These are phyloP conservation scores for Circinella minor DNA, from an alignment of 371 early-diverging fungal species.

Conservation along the genomic window DNA sequence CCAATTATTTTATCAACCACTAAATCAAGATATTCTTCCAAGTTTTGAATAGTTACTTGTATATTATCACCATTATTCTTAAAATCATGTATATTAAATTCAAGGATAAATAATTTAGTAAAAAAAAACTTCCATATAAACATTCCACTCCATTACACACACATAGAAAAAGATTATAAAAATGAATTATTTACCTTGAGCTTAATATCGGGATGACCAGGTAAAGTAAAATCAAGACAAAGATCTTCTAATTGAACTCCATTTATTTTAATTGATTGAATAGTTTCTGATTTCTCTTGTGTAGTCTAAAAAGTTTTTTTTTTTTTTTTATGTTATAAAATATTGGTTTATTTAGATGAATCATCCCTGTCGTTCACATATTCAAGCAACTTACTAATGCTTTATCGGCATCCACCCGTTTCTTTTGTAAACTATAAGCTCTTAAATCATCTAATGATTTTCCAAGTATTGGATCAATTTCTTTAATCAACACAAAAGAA, in stretches of 20 bases:
- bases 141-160: too few species aligned
- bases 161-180: too few species aligned
- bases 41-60: slow-evolving; percentile 72
- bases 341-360: neutral
- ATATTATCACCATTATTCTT: slow-evolving; percentile 66
- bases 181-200: slow-evolving; percentile 65
- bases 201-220: slow-evolving; percentile 71
- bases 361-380: too few species aligned
- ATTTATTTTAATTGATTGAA: slow-evolving; percentile 54
- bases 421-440: slow-evolving; percentile 57
- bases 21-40: slow-evolving; percentile 74
- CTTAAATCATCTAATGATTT: slow-evolving; percentile 67
- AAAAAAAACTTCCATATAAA: too few species aligned
- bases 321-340: neutral
- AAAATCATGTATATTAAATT: neutral
- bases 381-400: slow-evolving; percentile 3
- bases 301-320: slow-evolving; percentile 23
- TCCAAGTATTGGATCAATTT: slow-evolving; percentile 70
- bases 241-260: slow-evolving; percentile 65
- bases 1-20: slow-evolving; percentile 71
- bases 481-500: slow-evolving; percentile 26
- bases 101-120: neutral
- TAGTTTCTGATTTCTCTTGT: slow-evolving; percentile 32
- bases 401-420: slow-evolving; percentile 48
- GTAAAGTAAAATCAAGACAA: slow-evolving; percentile 82